Conservation (phyloP, 1,139 yeast genomes). For the Arxiozyma telluris region DNA sequence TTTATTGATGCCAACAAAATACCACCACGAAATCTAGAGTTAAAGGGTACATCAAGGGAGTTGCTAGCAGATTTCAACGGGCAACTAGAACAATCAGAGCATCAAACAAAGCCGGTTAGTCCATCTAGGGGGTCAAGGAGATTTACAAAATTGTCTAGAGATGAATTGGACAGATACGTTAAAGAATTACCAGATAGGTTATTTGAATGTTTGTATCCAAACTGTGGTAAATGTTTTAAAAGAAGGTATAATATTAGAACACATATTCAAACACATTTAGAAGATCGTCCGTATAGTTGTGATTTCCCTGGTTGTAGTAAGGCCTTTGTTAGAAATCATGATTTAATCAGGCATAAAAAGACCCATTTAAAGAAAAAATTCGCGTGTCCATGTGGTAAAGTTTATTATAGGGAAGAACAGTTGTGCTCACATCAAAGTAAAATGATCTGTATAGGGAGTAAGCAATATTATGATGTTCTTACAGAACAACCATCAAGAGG, state of each 20-base stretch:
- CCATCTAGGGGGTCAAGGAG: slow-evolving; percentile 32
- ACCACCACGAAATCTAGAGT: neutral
- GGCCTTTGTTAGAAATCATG: slow-evolving; percentile 82
- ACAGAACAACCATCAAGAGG: slow-evolving; percentile 28
- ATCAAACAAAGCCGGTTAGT: slow-evolving; percentile 9
- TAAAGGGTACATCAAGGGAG: neutral
- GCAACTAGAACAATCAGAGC: neutral
- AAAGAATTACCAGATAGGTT: slow-evolving; percentile 46
- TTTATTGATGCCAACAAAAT: neutral
- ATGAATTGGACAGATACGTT: slow-evolving; percentile 78
- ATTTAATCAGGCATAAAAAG: slow-evolving; percentile 79
- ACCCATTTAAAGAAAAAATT: slow-evolving; percentile 74
- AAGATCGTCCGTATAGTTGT: slow-evolving; percentile 83
- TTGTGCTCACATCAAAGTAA: slow-evolving; percentile 71
- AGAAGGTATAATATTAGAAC: slow-evolving; percentile 92
- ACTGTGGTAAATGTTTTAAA: slow-evolving; percentile 77
- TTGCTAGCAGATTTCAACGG: neutral
- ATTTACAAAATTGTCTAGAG: slow-evolving; percentile 76
- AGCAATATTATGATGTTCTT: slow-evolving; percentile 33
- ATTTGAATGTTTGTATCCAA: slow-evolving; percentile 66
- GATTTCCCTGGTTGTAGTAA: slow-evolving; percentile 52
- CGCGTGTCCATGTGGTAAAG: slow-evolving; percentile 85
- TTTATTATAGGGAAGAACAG: slow-evolving; percentile 85
- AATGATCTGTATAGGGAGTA: slow-evolving; percentile 69
- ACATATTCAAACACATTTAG: slow-evolving; percentile 92